Conservation (phyloP, 306 rosid species). For the Cajanus cajan region DNA sequence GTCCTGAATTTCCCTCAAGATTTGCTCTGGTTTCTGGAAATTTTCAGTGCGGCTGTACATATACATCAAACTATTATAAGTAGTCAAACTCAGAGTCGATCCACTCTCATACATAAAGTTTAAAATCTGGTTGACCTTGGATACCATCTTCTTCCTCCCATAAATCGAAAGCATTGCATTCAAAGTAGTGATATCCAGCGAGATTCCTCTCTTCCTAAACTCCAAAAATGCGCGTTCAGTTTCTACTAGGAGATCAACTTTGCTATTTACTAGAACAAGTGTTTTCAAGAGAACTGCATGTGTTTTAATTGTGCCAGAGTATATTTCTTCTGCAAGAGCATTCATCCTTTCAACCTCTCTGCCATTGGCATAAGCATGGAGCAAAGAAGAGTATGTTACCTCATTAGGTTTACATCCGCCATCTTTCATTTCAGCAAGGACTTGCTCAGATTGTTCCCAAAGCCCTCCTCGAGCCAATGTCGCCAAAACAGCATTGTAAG, state of each 20-base stretch:
- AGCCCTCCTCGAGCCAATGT: constrained; percentile 81
- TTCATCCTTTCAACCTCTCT: constrained; percentile 56
- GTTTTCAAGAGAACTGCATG: constrained; percentile 76
- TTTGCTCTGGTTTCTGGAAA: constrained; percentile 56
- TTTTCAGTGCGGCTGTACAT: constrained; percentile 62
- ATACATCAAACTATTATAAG: constrained; percentile 78
- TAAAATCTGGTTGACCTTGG: constrained; percentile 61
- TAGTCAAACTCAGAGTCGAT: constrained; percentile 71
- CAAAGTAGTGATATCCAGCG: constrained; percentile 60
- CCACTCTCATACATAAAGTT: constrained; percentile 67
- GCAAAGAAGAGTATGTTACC: constrained; percentile 72
- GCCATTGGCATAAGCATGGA: constrained; percentile 86
- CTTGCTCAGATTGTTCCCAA: constrained; percentile 73
- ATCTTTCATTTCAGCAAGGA: constrained; percentile 68
- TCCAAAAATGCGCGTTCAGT: constrained; percentile 77
- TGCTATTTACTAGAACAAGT: constrained; percentile 74
- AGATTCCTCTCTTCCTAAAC: constrained; percentile 50
- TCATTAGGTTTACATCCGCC: constrained; percentile 77
- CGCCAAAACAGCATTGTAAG: constrained; percentile 82
- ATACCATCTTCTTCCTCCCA: constrained; percentile 67
- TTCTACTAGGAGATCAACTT: constrained; percentile 62
- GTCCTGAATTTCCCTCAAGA: constrained; percentile 54
- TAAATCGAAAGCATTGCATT: constrained; percentile 82
- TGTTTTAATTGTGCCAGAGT: constrained; percentile 56
- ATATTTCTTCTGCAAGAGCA: constrained; percentile 72